Evolutionary conservation across 768 basidiomycete genomes (phyloP).

Genomic region (Calocybe gangraenosa): DNA sequence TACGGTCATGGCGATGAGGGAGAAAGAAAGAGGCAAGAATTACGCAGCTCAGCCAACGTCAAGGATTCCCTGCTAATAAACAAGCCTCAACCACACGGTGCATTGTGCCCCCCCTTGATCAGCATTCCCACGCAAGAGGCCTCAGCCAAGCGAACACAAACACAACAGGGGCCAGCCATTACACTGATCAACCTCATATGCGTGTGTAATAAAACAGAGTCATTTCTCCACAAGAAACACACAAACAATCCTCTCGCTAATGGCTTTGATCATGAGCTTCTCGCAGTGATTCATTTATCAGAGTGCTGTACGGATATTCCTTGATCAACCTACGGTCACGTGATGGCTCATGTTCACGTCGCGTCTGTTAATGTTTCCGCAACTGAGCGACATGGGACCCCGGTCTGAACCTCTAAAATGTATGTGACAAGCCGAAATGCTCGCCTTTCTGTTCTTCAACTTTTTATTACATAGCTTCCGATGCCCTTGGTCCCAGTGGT

Average conservation of each 20-base stretch:
- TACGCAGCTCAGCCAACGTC: slow-evolving; percentile 7
- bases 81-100: slow-evolving; percentile 7
- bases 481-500: slow-evolving; percentile 49
- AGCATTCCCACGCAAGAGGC: slow-evolving; percentile 15
- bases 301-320: too few species aligned
- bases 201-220: too few species aligned
- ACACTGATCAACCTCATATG: too few species aligned
- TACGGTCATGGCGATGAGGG: slow-evolving; percentile 12
- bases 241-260: too few species aligned
- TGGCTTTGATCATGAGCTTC: too few species aligned
- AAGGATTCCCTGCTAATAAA: slow-evolving; percentile 10
- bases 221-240: too few species aligned
- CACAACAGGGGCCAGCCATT: too few species aligned
- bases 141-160: slow-evolving; percentile 12
- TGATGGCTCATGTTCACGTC: slow-evolving; percentile 10
- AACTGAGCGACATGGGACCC: too few species aligned
- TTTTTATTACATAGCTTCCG: slow-evolving; percentile 31
- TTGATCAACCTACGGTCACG: slow-evolving; percentile 11
- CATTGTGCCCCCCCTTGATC: slow-evolving; percentile 13
- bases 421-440: too few species aligned
- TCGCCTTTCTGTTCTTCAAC: background rate
- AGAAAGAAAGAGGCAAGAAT: slow-evolving; percentile 3
- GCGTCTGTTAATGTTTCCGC: slow-evolving; percentile 38
- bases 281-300: too few species aligned
- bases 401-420: slow-evolving; percentile 40